Evolutionary conservation across 495 filamentous ascomycete species (phyloP), one percentile per base, ranked within the genome.

Genomic region (Penicillium goetzii): DNA sequence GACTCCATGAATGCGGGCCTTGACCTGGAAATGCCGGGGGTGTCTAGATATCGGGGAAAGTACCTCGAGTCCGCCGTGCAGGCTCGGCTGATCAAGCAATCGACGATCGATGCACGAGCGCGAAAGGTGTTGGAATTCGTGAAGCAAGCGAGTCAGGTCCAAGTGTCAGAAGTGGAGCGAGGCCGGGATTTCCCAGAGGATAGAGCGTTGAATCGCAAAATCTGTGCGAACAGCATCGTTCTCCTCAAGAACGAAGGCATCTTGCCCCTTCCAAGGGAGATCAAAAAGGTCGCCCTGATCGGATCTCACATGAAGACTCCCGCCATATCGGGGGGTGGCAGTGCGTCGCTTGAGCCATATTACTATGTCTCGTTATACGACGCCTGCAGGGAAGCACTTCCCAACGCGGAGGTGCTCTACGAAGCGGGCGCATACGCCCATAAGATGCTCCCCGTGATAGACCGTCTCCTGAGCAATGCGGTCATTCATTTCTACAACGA

Each of bases 271-370:
- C 30, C 60, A 51, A 41, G 79, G 60, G 81, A 78, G 55, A 74
- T 78, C 41, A 83, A 83, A 45, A 78, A 77, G 60, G 81, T 93
- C 52, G 89, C 90, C 26, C 78, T 93, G 17, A 92, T 95, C 45
- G 89, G 90, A n/a, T 88, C 90, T 6, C 90, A 92, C 69, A 81
- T 87, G 32, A 90, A 90, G 67, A 76, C 83, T 58, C 86, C 90
- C 0, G 88, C 89, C 52, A 85, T 86, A 30, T 85, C 87, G 26
- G 90, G 91, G 36, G 91, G 91, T 56, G 89, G 91, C n/a, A 91
- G 88, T 69, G 89, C 90, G 15, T 86, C 84, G 55, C 79, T 93
- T 30, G 86, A 88, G 62, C 89, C 90, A 21, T 92, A 93, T 71
- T 92, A 92, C 71, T 84, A 81, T 30, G 78, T 87, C 21, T 85